These are phyloP conservation scores for Rhexocercosporidium sp. DNA, from an alignment of 2,329 filamentous ascomycete genomes.

Conservation along the genomic window DNA sequence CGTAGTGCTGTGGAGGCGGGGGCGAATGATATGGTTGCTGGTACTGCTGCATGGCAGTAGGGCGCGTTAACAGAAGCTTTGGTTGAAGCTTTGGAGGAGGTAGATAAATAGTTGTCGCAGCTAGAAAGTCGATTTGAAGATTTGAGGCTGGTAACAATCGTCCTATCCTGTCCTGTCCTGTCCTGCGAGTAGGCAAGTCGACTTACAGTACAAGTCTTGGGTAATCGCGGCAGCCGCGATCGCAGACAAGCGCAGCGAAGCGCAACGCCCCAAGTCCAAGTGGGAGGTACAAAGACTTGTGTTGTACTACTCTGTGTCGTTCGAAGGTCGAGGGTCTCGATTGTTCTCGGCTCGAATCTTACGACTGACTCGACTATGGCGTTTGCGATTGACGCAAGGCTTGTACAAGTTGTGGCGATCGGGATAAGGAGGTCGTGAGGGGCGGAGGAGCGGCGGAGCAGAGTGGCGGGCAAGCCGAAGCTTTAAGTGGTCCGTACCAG, in stretches of 20 bases:
- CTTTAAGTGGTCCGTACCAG: background rate
- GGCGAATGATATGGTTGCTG: too few relatives aligned
- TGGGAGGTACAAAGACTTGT: background rate
- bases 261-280: background rate
- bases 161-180: background rate
- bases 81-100: too few relatives aligned
- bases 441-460: background rate
- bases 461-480: background rate
- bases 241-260: constrained; percentile 1
- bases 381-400: background rate
- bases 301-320: background rate
- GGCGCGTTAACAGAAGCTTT: background rate
- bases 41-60: background rate
- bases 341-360: background rate
- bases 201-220: background rate
- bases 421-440: background rate
- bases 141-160: background rate
- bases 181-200: background rate
- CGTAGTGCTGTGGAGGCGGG: background rate
- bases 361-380: background rate
- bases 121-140: background rate
- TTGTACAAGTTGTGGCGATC: background rate
- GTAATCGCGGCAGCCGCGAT: constrained; percentile 9
- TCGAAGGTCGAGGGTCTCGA: background rate
- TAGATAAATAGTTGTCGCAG: background rate